A percentile compares a stretch with the other conserved stretches of the same genome.
These are phyloP conservation scores for Pythium insidiosum DNA, from an alignment of 352 stramenopile species.

Conservation along the genomic window DNA sequence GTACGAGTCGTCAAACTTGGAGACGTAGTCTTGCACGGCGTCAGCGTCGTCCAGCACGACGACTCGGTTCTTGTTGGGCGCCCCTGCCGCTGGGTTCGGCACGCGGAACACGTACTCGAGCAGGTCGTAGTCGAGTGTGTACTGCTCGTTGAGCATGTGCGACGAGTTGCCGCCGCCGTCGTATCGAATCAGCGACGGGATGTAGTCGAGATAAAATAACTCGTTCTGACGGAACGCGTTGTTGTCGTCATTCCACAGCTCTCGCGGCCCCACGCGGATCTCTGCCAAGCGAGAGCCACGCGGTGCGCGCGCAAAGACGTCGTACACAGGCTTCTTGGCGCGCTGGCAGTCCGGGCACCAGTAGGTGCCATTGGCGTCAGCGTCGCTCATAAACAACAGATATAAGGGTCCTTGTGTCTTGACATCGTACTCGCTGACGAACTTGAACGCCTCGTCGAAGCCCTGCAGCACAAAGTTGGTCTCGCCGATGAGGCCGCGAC, in stretches of 20 bases:
- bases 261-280: conserved; percentile 46
- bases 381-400: conserved; percentile 72
- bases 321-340: conserved; percentile 45
- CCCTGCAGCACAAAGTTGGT: conserved; percentile 53
- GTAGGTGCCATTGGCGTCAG: conserved; percentile 58
- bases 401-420: conserved; percentile 53
- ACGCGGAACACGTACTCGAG: conserved; percentile 67
- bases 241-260: conserved; percentile 62
- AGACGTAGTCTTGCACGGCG: conserved; percentile 43
- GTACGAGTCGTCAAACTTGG: conserved; percentile 57
- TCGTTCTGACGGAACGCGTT: conserved; percentile 76
- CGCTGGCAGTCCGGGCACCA: conserved; percentile 65
- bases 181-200: conserved; percentile 74
- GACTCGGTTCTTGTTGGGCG: conserved; percentile 40
- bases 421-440: conserved; percentile 71
- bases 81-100: conserved; percentile 21
- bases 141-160: conserved; percentile 58
- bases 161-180: conserved; percentile 67
- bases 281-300: conserved; percentile 55
- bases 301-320: conserved; percentile 54
- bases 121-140: conserved; percentile 48
- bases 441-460: conserved; percentile 66
- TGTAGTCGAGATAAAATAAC: conserved; percentile 78
- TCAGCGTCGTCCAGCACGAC: conserved; percentile 26
- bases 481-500: conserved; percentile 23